Base-by-base conservation (phyloP, 495 filamentous ascomycete genomes). In the Lophiotrema nucula region DNA sequence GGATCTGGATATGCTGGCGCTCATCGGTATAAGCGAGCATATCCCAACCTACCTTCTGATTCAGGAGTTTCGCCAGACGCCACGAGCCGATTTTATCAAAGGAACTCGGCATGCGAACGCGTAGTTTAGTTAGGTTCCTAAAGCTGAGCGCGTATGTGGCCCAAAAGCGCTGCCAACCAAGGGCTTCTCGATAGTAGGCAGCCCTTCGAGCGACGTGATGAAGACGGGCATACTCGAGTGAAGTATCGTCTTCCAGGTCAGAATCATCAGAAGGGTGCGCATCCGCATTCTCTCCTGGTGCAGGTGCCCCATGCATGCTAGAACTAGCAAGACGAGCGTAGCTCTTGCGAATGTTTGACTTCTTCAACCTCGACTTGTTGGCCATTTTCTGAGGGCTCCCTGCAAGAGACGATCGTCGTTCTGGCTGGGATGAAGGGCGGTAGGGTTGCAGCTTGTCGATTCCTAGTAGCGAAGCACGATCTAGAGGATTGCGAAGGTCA, bases 151-250 rank as follows among this genome's bases (percentile, higher is more conserved):
- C 53, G 47, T 63, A 63, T 37, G 33, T 43, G 6, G 4, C 8
- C 60, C 60, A 63, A 35, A 63, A 57, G 4, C 60, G 60, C 21
- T 63, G 60, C 60, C 60, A 63, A 16, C 60, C 60, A 13, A 58
- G 24, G 1, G 60, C 53, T 26, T 63, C 60, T 10, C 60, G 53
- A 5, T 21, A 22, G 33, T 16, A 57, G 1, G 41, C 53, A 2
- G 60, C 47, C 39, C 46, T 24, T 11, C 53, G 35, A 19, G 45
- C 53, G 16, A 47, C 16, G 19, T 47, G 53, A 23, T 52, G 37
- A 4, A 51, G 35, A n/a, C 22, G 42, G 41, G 6, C n/a, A n/a
- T n/a, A n/a, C n/a, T n/a, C n/a, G 24, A 22, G 13, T 5, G 21
- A 16, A 3, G 16, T 11, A 13, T 25, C 28, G 16, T 39, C 18